Evolutionary conservation across 768 basidiomycete genomes (phyloP), one percentile per base, ranked within the genome.

Genomic region (Lactarius deliciosus): DNA sequence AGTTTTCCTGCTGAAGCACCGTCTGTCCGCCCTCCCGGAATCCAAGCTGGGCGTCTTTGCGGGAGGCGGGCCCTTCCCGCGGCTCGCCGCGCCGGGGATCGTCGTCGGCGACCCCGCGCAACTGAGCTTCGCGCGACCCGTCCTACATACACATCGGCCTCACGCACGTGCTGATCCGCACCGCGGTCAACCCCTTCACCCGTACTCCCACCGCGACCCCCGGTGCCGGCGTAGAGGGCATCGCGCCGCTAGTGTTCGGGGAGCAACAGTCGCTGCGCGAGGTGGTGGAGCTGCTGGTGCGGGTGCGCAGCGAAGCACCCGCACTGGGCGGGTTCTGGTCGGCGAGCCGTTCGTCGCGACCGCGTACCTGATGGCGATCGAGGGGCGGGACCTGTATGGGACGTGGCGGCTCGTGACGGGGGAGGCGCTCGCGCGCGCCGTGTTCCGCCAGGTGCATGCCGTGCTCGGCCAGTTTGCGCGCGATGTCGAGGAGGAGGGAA

Each of bases 381-480:
- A 65, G 43, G 38, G 28, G 9, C 54, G 55, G 3, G 65, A 61
- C 6, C 34, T 65, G 55, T 11, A 22, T 7, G 25, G 34, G 2
- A 50, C 65, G 18, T 65, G 60, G 65, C 41, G 65, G 0, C 60
- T 65, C 54, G 60, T 65, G 9, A 57, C 65, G 25, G 65, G 65
- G 16, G 60, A 61, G 45, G 11, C 18, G 7, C 56, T 66, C 4
- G 11, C 45, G 41, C 30, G 25, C 7, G 2, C 36, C 7, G 34
- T 61, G n/a, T 57, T 45, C 10, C 50, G 20, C 13, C 20, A 57
- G 60, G 65, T 62, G 16, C 65, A 66, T 22, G 25, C 10, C 3
- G 65, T 61, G 25, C 18, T 66, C 8, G 40, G 34, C 1, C 34
- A n/a, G n/a, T 66, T 66, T 40, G 60, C 60, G 56, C 40, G 9